phyloP scores from a whole-genome alignment of 2,329 filamentous ascomycete species.

The Cladobotryum mycophilum region DNA sequence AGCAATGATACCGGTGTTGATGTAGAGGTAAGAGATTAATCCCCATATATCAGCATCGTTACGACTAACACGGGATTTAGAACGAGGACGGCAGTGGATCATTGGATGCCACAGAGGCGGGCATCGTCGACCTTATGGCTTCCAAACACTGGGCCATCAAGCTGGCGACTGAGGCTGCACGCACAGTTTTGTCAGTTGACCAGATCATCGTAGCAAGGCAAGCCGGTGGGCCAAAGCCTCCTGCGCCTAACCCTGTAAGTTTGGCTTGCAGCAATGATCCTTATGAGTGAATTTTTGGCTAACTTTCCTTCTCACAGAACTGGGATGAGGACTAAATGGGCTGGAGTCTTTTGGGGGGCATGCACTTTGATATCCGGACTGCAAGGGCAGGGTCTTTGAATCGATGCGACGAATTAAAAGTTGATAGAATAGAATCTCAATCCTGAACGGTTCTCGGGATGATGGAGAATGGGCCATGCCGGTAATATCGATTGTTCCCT shows the following conservation, averaged over 20 bases:
- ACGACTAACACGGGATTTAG: constrained; percentile 27
- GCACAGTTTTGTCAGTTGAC: constrained; percentile 92
- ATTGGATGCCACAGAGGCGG: constrained; percentile 78
- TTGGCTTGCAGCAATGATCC: neutral
- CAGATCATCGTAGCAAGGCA: constrained; percentile 98
- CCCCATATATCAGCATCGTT: neutral
- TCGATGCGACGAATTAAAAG: constrained; percentile 6
- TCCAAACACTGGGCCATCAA: constrained; percentile 97
- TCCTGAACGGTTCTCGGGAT: neutral
- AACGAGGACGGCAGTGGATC: constrained; percentile 75
- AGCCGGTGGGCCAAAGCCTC: constrained; percentile 94
- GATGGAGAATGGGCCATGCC: neutral
- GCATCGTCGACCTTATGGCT: constrained; percentile 86
- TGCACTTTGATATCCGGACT: constrained; percentile 19
- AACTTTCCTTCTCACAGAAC: constrained; percentile 38
- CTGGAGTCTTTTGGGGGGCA: constrained; percentile 13
- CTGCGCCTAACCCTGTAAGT: constrained; percentile 74
- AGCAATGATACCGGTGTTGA: constrained; percentile 91
- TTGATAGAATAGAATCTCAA: constrained; percentile 11
- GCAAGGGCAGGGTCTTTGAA: constrained; percentile 7
- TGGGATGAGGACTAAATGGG: constrained; percentile 56
- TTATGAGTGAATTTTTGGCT: constrained; percentile 14
- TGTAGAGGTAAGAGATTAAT: constrained; percentile 57
- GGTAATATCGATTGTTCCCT: neutral
- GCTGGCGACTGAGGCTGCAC: constrained; percentile 87